Conservation (phyloP, 129 eudicot genomes). For the Lactuca sativa region DNA sequence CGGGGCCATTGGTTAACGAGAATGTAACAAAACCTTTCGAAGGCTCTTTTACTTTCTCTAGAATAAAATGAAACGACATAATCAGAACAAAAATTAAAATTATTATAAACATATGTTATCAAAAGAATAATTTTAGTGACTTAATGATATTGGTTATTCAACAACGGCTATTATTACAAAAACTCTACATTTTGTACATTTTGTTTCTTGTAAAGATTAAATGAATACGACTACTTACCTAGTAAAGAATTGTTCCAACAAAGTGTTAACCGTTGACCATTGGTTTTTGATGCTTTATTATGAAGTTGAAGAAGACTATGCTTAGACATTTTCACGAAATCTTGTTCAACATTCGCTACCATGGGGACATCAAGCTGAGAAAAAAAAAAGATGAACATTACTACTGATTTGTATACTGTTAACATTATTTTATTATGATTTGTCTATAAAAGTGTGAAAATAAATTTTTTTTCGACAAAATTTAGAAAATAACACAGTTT, state of each 20-base stretch:
- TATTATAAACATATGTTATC: background rate
- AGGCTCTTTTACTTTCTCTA: conserved; percentile 28
- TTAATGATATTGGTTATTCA: background rate
- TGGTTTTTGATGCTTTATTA: background rate
- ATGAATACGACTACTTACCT: conserved; percentile 31
- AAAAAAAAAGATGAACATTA: background rate
- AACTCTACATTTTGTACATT: too few relatives aligned
- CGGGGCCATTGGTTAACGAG: conserved; percentile 62
- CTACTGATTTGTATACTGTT: background rate
- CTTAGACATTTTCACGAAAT: background rate
- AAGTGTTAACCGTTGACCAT: conserved; percentile 20
- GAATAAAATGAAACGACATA: background rate
- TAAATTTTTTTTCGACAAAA: too few relatives aligned
- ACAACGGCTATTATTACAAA: too few relatives aligned
- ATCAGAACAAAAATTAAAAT: background rate
- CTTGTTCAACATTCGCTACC: conserved; percentile 16
- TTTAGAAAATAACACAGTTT: too few relatives aligned
- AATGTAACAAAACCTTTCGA: conserved; percentile 53
- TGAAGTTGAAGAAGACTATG: conserved; percentile 22
- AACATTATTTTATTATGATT: too few relatives aligned
- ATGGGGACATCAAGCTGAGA: conserved; percentile 27
- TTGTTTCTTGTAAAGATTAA: background rate
- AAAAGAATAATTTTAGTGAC: background rate
- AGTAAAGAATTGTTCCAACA: conserved; percentile 37
- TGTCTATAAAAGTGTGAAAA: too few relatives aligned